Base-by-base conservation (phyloP, 192 early-diverging fungal species). In the Haplosporangium gracile region DNA sequence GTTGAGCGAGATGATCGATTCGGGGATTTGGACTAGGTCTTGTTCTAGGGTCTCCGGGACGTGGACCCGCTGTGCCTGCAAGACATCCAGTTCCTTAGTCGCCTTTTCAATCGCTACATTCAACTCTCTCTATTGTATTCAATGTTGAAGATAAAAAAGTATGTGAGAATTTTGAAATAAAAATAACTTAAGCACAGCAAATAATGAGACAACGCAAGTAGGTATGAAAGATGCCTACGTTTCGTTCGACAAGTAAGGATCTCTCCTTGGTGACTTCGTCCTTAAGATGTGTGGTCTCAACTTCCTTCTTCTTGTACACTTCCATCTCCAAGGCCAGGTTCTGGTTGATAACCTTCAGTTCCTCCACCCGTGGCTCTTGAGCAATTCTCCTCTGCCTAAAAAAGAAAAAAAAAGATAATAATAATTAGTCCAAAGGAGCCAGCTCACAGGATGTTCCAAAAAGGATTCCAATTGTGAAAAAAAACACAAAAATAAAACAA, bases 41-140 rank as follows among this genome's bases (percentile, higher is more conserved):
- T 80, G 57, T n/a, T 86, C 84, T 24, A 86, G 34, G 1, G 78
- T 81, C 29, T 86, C 79, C 24, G 84, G 84, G 0, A 86, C 79
- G n/a, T 86, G 75, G 11, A 81, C 79, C 2, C 74, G 78, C 20
- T 80, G 68, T 26, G 69, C 70, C 43, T 75, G 74, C 5, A 79
- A 45, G 24, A 29, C 34, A 1, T 72, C 71, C 24, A 86, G 71
- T n/a, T 81, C 78, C 36, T 86, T 70, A 4, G 68, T 80, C 2
- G 73, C 39, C 39, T 73, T 81, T 49, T 80, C 84, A 15, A 86
- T 45, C 13, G 70, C 70, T 36, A 34, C 75, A 26, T 18, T 77
- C 6, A 86, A 70, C 53, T 81, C 79, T 77, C 63, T 65, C 84
- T 86, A 40, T 57, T 36, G 22, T 39, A 0, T 18, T 0, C 40